Percentiles rank a stretch among this genome's conserved stretches.
Conservation (phyloP, 2,329 filamentous ascomycete species). For the Curvularia hawaiiensis region DNA sequence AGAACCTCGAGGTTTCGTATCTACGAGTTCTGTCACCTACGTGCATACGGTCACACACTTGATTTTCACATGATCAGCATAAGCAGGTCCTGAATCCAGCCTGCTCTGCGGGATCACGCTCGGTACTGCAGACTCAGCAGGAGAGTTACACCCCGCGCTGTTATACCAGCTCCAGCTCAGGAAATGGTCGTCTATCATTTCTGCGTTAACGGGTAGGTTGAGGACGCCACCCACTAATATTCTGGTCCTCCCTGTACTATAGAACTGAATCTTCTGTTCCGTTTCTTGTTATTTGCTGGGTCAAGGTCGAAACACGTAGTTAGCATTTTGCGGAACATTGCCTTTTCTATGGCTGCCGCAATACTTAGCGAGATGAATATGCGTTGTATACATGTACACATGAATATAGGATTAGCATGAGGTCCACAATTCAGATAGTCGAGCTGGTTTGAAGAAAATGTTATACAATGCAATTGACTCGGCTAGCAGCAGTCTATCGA, state of each 20-base stretch:
- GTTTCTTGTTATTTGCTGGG: not conserved
- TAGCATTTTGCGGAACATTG: too few relatives aligned
- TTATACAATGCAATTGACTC: conserved; percentile 9
- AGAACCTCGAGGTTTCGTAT: not conserved
- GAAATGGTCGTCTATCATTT: not conserved
- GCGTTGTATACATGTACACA: not conserved
- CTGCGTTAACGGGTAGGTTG: not conserved
- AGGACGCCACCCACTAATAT: conserved; percentile 1
- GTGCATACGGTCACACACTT: not conserved
- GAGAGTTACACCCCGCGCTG: not conserved
- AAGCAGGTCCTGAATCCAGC: not conserved
- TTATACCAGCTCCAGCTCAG: not conserved
- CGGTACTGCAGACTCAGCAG: not conserved
- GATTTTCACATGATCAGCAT: not conserved
- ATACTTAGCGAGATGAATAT: not conserved
- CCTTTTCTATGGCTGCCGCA: not conserved
- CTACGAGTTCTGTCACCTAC: not conserved
- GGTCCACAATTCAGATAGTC: not conserved
- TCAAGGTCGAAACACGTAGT: not conserved
- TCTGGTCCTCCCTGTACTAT: not conserved
- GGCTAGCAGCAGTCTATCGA: conserved; percentile 1
- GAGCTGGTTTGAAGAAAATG: not conserved
- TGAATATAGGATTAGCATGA: not conserved
- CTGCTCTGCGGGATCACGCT: not conserved
- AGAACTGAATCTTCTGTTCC: not conserved